Base-by-base conservation (phyloP, 108 stramenopile species). In the Fistulifera pelliculosa region DNA sequence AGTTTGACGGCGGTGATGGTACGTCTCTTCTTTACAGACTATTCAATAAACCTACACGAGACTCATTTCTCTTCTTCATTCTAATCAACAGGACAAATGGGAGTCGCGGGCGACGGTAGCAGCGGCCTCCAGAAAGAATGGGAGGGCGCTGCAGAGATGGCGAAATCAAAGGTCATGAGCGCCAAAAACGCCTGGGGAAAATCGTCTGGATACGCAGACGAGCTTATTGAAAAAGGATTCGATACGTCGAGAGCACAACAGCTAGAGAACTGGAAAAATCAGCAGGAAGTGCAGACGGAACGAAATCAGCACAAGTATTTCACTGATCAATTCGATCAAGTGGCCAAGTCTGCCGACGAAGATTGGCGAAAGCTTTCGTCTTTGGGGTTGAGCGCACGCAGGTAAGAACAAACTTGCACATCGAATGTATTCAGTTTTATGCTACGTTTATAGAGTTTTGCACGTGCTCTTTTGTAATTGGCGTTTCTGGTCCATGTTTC, bases 111-210 rank as follows among this genome's bases (percentile, higher is more conserved):
- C 17, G 89, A 90, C 51, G 89, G 89, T 4, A 68, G 72, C 27
- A 76, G 55, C 14, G 52, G 65, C 22, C 59, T 88, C 38, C 80
- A 87, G 38, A 76, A 68, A 35, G 64, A 56, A 35, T 50, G 59
- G 55, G 52, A 53, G 17, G 41, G 54, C 1, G 56, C 56, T 75
- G 65, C 38, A 15, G 17, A 57, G 42, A 55, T 85, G 28, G 71
- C 69, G 58, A 85, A 80, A 27, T 79, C 78, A 38, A 75, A 76
- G 55, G 45, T 38, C 41, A 83, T 77, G 80, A 66, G 64, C 50
- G 89, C 85, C 51, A 81, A 80, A 52, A 86, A 86, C 62, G 85
- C 89, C 2, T 90, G 89, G 89, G 89, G 89, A 23, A 75, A 64
- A 2, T 56, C 56, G 26, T 75, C 81, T 7, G 82, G 84, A 56